Percentiles rank a stretch among this genome's conserved stretches.
phyloP scores from a whole-genome alignment of 352 stramenopile species.

The Elongisporangium anandrum region DNA sequence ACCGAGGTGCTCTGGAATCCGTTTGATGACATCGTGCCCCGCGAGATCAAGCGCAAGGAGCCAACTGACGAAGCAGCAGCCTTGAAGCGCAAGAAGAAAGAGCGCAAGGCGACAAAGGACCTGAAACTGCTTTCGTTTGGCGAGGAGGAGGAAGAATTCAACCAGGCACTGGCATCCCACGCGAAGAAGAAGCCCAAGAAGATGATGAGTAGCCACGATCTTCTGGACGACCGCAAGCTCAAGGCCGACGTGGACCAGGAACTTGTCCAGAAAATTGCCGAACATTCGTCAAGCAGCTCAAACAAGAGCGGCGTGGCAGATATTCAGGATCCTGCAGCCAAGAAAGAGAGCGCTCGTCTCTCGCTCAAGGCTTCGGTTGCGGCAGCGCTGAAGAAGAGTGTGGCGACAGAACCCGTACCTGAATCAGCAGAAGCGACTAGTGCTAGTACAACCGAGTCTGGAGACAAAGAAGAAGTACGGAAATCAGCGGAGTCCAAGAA shows the following conservation, averaged over 20 bases:
- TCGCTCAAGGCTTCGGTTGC: constrained; percentile 47
- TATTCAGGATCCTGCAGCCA: constrained; percentile 8
- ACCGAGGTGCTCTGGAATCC: constrained; percentile 94
- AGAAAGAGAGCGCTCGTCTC: constrained; percentile 28
- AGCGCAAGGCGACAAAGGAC: constrained; percentile 91
- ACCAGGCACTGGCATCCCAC: constrained; percentile 31
- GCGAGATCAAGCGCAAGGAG: constrained; percentile 29
- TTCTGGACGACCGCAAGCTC: constrained; percentile 59
- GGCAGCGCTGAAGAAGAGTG: constrained; percentile 12
- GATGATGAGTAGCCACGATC: constrained; percentile 74
- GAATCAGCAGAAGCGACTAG: constrained; percentile 5
- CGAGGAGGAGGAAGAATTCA: constrained; percentile 80
- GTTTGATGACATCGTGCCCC: constrained; percentile 93
- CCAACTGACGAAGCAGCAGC: constrained; percentile 7
- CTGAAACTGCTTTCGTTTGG: constrained; percentile 95
- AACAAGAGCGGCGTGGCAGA: constrained; percentile 8
- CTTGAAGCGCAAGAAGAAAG: constrained; percentile 70
- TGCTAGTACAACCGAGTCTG: neutral
- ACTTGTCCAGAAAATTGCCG: constrained; percentile 49
- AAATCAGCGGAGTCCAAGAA: constrained; percentile 7
- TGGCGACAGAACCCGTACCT: constrained; percentile 1
- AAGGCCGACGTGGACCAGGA: constrained; percentile 55
- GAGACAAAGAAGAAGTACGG: constrained; percentile 3
- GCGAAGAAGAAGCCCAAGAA: constrained; percentile 43
- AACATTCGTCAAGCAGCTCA: constrained; percentile 8